A percentile compares a stretch with the other conserved stretches of the same genome.
Conservation (phyloP, 2,329 filamentous ascomycete species). For the Pseudofabraea citricarpa region DNA sequence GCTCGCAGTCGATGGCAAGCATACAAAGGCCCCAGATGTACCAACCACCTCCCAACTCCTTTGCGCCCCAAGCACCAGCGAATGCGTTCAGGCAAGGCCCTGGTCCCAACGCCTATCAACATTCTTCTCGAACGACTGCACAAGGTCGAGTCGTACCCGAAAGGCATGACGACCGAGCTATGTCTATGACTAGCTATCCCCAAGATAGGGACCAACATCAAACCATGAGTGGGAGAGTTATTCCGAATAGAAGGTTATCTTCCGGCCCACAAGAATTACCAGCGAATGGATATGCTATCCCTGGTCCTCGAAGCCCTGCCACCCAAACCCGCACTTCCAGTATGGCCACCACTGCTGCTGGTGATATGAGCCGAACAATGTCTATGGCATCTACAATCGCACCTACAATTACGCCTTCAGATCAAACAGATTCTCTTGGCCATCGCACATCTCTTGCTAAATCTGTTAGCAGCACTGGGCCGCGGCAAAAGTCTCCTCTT, state of each 20-base stretch:
- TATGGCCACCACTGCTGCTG: conserved; percentile 41
- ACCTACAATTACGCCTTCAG: conserved; percentile 64
- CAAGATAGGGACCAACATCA: conserved; percentile 77
- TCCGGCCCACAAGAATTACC: conserved; percentile 24
- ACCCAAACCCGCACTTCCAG: conserved; percentile 55
- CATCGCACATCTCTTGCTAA: conserved; percentile 52
- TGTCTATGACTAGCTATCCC: conserved; percentile 88
- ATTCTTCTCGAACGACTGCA: conserved; percentile 73
- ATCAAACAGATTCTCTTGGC: conserved; percentile 43
- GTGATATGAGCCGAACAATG: conserved; percentile 63
- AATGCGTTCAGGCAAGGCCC: conserved; percentile 75
- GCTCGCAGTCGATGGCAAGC: conserved; percentile 88
- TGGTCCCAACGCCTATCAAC: conserved; percentile 62
- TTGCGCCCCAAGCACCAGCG: conserved; percentile 63
- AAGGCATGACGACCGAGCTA: conserved; percentile 84
- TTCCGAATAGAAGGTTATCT: conserved; percentile 64
- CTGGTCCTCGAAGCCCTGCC: conserved; percentile 28
- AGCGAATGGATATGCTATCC: conserved; percentile 20
- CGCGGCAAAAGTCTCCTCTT: conserved; percentile 59
- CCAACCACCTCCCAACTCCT: conserved; percentile 55
- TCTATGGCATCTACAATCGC: conserved; percentile 87
- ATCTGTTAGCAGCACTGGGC: conserved; percentile 25
- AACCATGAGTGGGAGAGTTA: conserved; percentile 88
- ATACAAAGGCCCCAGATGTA: conserved; percentile 70
- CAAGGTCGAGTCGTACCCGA: conserved; percentile 90